Percentiles rank a stretch among this genome's conserved stretches.
These are phyloP conservation scores for Fulvia fulva DNA, from an alignment of 2,329 filamentous ascomycete species.

Conservation along the genomic window DNA sequence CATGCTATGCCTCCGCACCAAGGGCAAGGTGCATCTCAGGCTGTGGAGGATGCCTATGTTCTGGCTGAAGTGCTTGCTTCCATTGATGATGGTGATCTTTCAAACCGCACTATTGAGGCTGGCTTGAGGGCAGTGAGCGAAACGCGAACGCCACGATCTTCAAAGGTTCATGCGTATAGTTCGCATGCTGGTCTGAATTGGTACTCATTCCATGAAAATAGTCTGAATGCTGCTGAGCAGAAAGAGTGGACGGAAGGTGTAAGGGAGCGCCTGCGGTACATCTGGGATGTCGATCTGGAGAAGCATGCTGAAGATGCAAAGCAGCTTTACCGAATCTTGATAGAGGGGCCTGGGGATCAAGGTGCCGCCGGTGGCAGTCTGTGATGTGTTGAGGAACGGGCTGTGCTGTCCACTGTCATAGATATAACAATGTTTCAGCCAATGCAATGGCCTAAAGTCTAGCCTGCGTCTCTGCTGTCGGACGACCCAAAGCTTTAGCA, in stretches of 20 bases:
- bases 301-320: conserved; percentile 22
- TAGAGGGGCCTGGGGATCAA: not conserved
- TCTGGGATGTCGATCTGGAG: conserved; percentile 26
- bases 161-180: conserved; percentile 18
- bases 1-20: conserved; percentile 65
- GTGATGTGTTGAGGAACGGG: not conserved
- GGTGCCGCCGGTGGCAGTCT: not conserved
- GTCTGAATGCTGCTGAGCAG: conserved; percentile 18
- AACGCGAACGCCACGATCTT: conserved; percentile 18
- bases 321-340: not conserved
- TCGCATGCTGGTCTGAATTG: conserved; percentile 15
- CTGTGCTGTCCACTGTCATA: no score
- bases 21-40: conserved; percentile 55
- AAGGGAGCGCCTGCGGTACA: conserved; percentile 19
- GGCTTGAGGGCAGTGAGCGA: conserved; percentile 21
- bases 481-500: not conserved
- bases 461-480: not conserved
- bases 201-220: conserved; percentile 15
- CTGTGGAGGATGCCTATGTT: conserved; percentile 54
- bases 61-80: conserved; percentile 20
- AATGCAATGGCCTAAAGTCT: not conserved
- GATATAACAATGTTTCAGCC: no score
- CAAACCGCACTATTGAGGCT: conserved; percentile 8
- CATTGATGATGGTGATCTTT: not conserved
- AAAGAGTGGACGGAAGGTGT: conserved; percentile 16